Base-by-base conservation (phyloP, 495 filamentous ascomycete genomes). In the Cercophora sp. region DNA sequence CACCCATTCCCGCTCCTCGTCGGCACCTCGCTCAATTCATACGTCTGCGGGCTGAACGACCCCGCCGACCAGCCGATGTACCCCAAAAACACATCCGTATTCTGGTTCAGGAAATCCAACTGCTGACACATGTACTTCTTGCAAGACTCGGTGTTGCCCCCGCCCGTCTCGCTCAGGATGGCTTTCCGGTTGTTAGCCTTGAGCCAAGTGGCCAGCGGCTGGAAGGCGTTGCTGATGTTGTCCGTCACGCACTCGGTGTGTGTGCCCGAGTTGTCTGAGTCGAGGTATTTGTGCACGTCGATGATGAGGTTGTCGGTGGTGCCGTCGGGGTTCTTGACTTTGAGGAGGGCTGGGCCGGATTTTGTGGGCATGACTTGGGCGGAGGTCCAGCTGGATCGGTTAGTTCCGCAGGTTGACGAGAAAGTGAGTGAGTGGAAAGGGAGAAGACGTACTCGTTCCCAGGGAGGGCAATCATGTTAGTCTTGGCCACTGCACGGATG, bases 51-150 rank as follows among this genome's bases (percentile, higher is more conserved):
- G 40, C 52, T 65, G 60, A 81, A 81, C 3, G 66, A 59, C 1
- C 79, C 79, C 5, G 79, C 79, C 0, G 71, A 62, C 79, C 79
- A 83, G 9, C 71, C 75, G 16, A 71, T 64, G 48, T 71, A 81
- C 3, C 77, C 79, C 3, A 81, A 55, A 55, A 73, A 81, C 31
- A 79, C 76, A 42, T 79, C 79, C 4, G 71, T 60, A 56, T 81
- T 80, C 47, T 60, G 48, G 45, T 70, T 67, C 15, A 70, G 27
- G 48, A 62, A 72, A 13, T 64, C 55, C 16, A 71, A 55, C 58
- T 71, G 59, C 39, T 59, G 48, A 54, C 68, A 70, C 48, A 78
- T 8, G 44, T 67, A 63, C 36, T 61, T 63, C 51, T 70, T 57
- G 57, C 74, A 79, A 3, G 59, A 61, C n/a, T 59, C 65, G 1